Evolutionary conservation across 1,284 basidiomycete species (phyloP), one percentile per base, ranked within the genome.

Genomic region (Boletus holoroseus): DNA sequence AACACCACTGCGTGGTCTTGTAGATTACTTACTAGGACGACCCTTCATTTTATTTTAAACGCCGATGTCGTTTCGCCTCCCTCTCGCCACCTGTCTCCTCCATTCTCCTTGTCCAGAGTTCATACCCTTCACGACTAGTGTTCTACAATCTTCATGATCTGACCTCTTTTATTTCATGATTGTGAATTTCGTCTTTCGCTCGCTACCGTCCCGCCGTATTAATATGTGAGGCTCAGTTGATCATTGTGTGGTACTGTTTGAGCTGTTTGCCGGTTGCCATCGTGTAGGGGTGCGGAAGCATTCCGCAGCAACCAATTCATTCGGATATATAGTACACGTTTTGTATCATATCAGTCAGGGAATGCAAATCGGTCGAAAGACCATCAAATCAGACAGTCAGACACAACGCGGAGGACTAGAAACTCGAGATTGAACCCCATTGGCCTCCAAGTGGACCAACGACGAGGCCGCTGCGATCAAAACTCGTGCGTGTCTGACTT

Each of bases 1-100:
- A 70, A 62, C 59, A 57, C 51, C 66, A 70, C 62, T 81, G 77
- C 60, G 70, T 82, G 56, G 74, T 84, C 51, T 73, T 85, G 66
- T 84, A 76, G 73, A 58, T 57, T 66, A 68, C 44, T 50, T 24
- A 36, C 37, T 59, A 62, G 54, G 51, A 57, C 44, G 47, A 59
- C 41, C 35, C 5, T 36, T 50, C 37, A 38, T 39, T 45, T 54
- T 56, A 55, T 53, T 44, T 51, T 57, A 40, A 63, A 63, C 45
- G 52, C 53, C 59, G 53, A 54, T 51, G 51, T 47, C 47, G 40
- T 54, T 64, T 56, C 44, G 43, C 57, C 48, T 54, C 32, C 53
- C 39, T 53, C 61, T 53, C 62, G 43, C 54, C 48, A 42, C 54
- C 47, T 50, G 51, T 55, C 52, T 31, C 46, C 35, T 27, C 47